A percentile compares a stretch with the other conserved stretches of the same genome.
Evolutionary conservation across 345 rosid genomes (phyloP).

Genomic region (Litchi chinensis): DNA sequence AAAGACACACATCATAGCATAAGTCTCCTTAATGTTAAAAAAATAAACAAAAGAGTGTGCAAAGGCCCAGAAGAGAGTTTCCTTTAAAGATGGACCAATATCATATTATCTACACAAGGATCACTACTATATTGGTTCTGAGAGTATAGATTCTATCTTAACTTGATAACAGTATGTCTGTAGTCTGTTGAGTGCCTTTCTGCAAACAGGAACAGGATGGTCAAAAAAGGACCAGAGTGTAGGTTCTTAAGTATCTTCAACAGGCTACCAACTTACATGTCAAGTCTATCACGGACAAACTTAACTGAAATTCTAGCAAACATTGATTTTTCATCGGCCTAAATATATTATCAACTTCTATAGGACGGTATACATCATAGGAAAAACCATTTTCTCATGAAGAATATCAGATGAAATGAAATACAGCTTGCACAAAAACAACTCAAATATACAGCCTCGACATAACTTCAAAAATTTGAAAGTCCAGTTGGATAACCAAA

Average conservation of each 20-base stretch:
- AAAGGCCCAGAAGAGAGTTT: not conserved
- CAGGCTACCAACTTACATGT: not conserved
- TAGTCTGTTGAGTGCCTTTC: not conserved
- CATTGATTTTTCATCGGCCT: not conserved
- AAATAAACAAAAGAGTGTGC: not conserved
- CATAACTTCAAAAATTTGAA: slow-evolving; percentile 17
- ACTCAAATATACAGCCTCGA: not conserved
- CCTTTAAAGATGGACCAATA: not conserved
- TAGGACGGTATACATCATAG: not conserved
- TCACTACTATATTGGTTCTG: not conserved
- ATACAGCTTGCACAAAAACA: not conserved
- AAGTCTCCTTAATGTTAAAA: not conserved
- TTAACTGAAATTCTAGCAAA: not conserved
- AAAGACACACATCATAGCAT: not conserved
- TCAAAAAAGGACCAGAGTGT: not conserved
- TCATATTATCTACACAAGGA: not conserved
- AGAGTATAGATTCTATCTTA: not conserved
- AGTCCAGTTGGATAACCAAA: slow-evolving; percentile 99
- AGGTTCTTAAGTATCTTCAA: too few species aligned
- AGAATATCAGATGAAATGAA: too few species aligned
- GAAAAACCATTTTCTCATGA: not conserved
- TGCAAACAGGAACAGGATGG: not conserved
- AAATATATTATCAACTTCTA: not conserved
- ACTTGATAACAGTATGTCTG: not conserved
- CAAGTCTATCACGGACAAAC: not conserved